These are phyloP conservation scores for Peronosclerospora sorghi DNA, from an alignment of 352 stramenopile species.

Conservation along the genomic window DNA sequence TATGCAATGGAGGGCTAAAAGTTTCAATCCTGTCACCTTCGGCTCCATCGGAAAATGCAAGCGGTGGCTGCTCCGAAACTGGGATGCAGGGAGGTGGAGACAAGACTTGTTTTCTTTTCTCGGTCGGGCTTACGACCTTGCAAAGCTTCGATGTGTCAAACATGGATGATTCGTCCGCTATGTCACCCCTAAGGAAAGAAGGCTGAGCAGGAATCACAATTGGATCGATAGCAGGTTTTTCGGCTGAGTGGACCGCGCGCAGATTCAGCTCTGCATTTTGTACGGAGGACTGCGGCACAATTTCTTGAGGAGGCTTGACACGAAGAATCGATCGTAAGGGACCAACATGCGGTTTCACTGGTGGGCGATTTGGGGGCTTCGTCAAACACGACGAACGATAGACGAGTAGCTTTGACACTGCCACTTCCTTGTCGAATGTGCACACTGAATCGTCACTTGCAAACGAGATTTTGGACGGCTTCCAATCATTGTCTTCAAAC, in stretches of 20 bases:
- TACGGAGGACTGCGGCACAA: background rate
- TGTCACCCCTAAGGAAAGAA: conserved; percentile 4
- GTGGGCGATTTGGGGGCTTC: conserved; percentile 7
- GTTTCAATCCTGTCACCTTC: conserved; percentile 2
- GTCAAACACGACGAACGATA: conserved; percentile 11
- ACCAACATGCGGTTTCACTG: conserved; percentile 6
- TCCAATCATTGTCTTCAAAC: conserved; percentile 16
- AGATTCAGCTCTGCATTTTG: background rate
- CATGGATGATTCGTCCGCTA: conserved; percentile 9
- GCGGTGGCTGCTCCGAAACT: conserved; percentile 15
- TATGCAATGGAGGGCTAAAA: background rate
- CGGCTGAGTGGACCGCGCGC: conserved; percentile 13
- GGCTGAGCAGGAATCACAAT: conserved; percentile 9
- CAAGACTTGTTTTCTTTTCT: conserved; percentile 19
- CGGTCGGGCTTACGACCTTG: conserved; percentile 21
- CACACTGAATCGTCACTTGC: conserved; percentile 7
- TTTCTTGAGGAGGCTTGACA: conserved; percentile 5
- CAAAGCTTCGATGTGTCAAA: conserved; percentile 18
- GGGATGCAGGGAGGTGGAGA: conserved; percentile 16
- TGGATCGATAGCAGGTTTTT: conserved; percentile 8
- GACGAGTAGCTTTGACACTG: conserved; percentile 23
- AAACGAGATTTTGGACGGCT: conserved; percentile 26
- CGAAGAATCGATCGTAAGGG: conserved; percentile 22
- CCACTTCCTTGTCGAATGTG: conserved; percentile 27
- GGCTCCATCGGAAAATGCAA: conserved; percentile 18